Base-by-base conservation (phyloP, 2,329 filamentous ascomycete genomes). In the Talaromyces sp. region DNA sequence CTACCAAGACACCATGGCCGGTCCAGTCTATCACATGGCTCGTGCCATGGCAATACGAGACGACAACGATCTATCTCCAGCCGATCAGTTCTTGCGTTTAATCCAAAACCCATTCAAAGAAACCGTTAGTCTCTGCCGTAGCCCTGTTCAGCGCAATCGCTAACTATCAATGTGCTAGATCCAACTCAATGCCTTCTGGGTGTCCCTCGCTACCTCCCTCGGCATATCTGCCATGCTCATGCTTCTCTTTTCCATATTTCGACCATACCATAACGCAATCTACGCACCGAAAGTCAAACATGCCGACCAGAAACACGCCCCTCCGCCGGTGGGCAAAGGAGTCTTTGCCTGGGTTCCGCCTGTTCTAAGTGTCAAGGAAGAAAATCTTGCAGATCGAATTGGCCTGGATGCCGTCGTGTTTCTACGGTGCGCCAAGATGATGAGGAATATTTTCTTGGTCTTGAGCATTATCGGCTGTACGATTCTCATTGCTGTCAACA, bases 251-350 rank as follows among this genome's bases (percentile, higher is more conserved):
- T 97, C 92, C 68, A 82, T 97, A 72, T 83, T 98, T 64, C 91
- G 95, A 67, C 95, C 95, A 5, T 93, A 93, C 78, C 94, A 98
- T 78, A 90, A 89, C 64, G 86, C 94, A 71, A 92, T 99, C 58
- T 99, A 99, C 79, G 93, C 95, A 3, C 95, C 95, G 47, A 94
- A 96, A 76, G 84, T 96, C 58, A 96, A 96, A 76, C 90, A 97
- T 82, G 91, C 92, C 75, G 94, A 98, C 76, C 88, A 92, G 70
- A 92, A 90, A 78, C 93, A 97, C 80, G 87, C 91, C 10, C 95
- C 94, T 19, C 95, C 95, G 13, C 88, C 91, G 0, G 85, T 98
- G 72, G 91, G 91, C 64, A 96, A 90, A 74, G 90, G 91, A n/a
- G 81, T 94, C 10, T 93, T 96, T 75, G 89, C 92, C 58, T 99